These are phyloP conservation scores for Lasiosphaeria miniovina DNA, from an alignment of 495 filamentous ascomycete species.

Conservation along the genomic window DNA sequence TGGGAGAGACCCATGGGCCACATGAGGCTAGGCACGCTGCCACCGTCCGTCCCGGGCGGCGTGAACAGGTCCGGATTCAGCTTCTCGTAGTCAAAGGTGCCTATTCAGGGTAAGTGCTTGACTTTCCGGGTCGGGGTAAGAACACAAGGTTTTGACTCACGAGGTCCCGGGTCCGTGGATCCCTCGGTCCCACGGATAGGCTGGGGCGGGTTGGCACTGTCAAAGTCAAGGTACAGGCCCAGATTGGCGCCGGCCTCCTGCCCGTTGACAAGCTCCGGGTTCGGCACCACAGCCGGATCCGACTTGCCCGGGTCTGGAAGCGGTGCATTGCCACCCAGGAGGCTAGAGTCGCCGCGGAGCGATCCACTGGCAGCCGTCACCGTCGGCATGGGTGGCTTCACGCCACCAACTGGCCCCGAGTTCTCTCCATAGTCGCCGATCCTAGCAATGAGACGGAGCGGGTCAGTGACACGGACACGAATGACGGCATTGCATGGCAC, in stretches of 20 bases:
- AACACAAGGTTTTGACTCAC: no score
- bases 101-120: no score
- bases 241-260: constrained; percentile 56
- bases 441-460: not conserved
- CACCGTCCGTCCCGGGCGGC: constrained; percentile 63
- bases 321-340: constrained; percentile 37
- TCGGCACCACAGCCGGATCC: constrained; percentile 33
- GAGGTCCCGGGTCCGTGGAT: constrained; percentile 62
- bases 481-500: not conserved
- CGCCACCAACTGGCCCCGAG: constrained; percentile 33
- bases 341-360: constrained; percentile 34
- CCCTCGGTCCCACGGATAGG: constrained; percentile 61
- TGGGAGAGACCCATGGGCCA: constrained; percentile 72
- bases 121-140: no score
- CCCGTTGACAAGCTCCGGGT: constrained; percentile 39
- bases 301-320: constrained; percentile 29
- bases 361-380: constrained; percentile 30
- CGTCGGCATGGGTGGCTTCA: constrained; percentile 34
- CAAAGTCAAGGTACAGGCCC: constrained; percentile 63
- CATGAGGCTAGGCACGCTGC: constrained; percentile 61
- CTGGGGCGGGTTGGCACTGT: constrained; percentile 60
- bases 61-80: constrained; percentile 65
- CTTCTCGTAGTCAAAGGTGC: constrained; percentile 58
- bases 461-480: not conserved
- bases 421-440: constrained; percentile 32